Evolutionary conservation across 2,329 filamentous ascomycete genomes (phyloP).

Genomic region (Aspergillus ibericus): DNA sequence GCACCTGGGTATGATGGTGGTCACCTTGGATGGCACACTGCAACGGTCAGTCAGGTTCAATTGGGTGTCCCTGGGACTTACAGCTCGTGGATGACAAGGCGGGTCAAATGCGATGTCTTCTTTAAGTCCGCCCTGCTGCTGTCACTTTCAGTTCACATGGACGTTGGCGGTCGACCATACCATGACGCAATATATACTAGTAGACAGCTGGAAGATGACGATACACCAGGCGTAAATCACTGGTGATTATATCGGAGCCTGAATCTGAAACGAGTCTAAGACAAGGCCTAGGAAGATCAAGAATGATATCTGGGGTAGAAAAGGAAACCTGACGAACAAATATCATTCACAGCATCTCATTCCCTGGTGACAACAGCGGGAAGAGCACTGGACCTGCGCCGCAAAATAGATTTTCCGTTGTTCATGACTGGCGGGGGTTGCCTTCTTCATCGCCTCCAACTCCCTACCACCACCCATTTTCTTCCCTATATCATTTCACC

Average conservation of each 20-base stretch:
- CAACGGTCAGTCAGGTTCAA: constrained; percentile 18
- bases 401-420: constrained; percentile 42
- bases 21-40: constrained; percentile 89
- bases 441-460: constrained; percentile 19
- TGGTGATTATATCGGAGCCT: background rate
- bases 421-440: constrained; percentile 30
- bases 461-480: constrained; percentile 11
- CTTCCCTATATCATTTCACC: constrained; percentile 7
- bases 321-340: background rate
- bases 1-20: background rate
- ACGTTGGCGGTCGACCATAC: constrained; percentile 19
- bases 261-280: too few species aligned
- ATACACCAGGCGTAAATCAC: background rate
- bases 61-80: constrained; percentile 47
- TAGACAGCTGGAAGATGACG: background rate
- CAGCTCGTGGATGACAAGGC: constrained; percentile 81
- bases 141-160: constrained; percentile 10
- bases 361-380: constrained; percentile 2
- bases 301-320: background rate
- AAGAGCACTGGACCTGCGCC: constrained; percentile 21
- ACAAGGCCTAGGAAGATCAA: background rate
- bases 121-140: constrained; percentile 50
- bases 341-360: constrained; percentile 1
- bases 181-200: constrained; percentile 28
- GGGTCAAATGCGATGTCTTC: constrained; percentile 72